These are phyloP conservation scores for Moesziomyces antarcticus DNA, from an alignment of 1,284 basidiomycete species.

Conservation along the genomic window DNA sequence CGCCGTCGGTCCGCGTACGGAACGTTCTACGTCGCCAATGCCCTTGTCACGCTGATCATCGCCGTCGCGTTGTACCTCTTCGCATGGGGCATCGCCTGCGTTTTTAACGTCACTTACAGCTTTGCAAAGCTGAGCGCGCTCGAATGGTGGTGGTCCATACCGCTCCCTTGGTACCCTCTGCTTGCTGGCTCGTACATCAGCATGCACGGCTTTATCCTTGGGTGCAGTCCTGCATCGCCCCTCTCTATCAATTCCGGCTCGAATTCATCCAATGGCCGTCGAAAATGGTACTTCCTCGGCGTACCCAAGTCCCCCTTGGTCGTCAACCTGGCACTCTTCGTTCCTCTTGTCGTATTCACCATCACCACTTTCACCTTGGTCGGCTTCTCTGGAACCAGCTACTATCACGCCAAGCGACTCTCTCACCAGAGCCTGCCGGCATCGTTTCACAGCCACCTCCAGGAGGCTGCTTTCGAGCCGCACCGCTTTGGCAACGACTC, in stretches of 20 bases:
- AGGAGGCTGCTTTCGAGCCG: neutral
- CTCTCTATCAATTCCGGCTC: neutral
- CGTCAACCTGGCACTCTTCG: constrained; percentile 1
- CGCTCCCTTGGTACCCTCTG: constrained; percentile 10
- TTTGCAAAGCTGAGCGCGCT: constrained; percentile 1
- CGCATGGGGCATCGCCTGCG: neutral
- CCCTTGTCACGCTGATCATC: constrained; percentile 2
- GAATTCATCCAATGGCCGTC: too few species aligned
- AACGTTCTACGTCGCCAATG: constrained; percentile 5
- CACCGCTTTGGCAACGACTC: neutral
- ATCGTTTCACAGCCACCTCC: neutral
- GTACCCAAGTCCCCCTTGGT: neutral
- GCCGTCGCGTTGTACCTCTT: constrained; percentile 8
- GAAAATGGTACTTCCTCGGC: constrained; percentile 4
- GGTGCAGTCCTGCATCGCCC: constrained; percentile 17
- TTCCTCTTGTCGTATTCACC: neutral
- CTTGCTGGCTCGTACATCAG: constrained; percentile 4
- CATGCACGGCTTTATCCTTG: constrained; percentile 12
- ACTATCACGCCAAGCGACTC: constrained; percentile 1
- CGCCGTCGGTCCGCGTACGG: constrained; percentile 3
- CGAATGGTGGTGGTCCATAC: constrained; percentile 18
- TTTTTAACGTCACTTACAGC: neutral
- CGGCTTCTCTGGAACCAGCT: neutral
- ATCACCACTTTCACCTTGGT: neutral
- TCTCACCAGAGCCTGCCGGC: neutral